Conservation (phyloP, 83 land plant species). For the Picea mariana region DNA sequence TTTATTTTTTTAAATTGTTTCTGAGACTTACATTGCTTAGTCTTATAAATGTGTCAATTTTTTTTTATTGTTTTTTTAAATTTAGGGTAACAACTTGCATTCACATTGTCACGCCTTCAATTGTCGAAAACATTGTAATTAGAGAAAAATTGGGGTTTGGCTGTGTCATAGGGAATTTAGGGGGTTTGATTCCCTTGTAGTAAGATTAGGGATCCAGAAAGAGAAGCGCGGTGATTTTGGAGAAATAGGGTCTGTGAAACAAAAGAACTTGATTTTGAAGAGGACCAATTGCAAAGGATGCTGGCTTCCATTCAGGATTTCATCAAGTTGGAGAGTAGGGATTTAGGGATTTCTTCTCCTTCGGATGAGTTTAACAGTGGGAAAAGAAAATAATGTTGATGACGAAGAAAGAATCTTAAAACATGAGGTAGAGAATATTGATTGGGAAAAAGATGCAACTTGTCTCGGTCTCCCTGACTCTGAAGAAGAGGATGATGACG, state of each 20-base stretch:
- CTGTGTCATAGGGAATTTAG: not conserved
- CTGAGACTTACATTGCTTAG: too few relatives aligned
- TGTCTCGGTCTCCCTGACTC: not conserved
- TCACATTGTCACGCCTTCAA: not conserved
- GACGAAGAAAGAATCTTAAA: too few relatives aligned
- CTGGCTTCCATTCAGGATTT: too few relatives aligned
- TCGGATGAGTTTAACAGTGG: too few relatives aligned
- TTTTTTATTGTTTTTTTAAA: too few relatives aligned
- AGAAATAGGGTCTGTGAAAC: not conserved
- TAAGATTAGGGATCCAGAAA: not conserved
- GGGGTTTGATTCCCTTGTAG: not conserved
- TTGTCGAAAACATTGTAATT: not conserved
- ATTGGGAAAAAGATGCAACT: constrained; percentile 11
- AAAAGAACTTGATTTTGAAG: not conserved
- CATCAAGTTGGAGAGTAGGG: too few relatives aligned
- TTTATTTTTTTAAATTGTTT: too few relatives aligned
- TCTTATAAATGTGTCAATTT: too few relatives aligned
- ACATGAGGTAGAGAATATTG: constrained; percentile 13
- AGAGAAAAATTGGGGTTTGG: not conserved
- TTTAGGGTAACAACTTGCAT: not conserved
- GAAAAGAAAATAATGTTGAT: too few relatives aligned
- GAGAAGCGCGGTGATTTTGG: not conserved
- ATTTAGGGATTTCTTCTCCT: too few relatives aligned
- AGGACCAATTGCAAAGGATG: not conserved
- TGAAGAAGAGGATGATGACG: not conserved